Evolutionary conservation across 2,329 filamentous ascomycete genomes (phyloP).

Genomic region (Aspergillus intermedius): DNA sequence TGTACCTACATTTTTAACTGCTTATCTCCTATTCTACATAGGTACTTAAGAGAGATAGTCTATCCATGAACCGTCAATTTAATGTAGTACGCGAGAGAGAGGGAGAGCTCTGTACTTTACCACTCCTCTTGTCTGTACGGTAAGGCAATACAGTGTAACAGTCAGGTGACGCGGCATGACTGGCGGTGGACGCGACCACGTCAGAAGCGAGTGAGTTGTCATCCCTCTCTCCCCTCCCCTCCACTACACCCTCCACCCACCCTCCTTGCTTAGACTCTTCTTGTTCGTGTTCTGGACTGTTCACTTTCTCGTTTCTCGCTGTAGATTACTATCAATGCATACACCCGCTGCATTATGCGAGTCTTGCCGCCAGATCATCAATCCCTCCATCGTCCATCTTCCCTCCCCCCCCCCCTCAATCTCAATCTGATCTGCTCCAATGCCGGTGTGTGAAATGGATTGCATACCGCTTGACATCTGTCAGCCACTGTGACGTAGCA

Average conservation of each 20-base stretch:
- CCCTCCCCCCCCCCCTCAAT: no score
- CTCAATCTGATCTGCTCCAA: no score
- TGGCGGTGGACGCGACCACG: slow-evolving; percentile 18
- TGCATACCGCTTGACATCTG: no score
- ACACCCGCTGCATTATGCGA: background rate
- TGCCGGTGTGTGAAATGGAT: no score
- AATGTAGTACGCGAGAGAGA: background rate
- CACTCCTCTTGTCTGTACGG: background rate
- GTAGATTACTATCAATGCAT: background rate
- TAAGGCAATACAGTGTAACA: background rate
- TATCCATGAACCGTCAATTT: no score
- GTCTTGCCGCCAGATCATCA: background rate
- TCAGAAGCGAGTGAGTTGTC: slow-evolving; percentile 3
- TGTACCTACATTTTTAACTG: no score
- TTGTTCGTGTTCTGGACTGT: no score
- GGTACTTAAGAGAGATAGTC: no score
- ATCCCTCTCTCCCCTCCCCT: background rate
- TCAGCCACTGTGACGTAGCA: no score
- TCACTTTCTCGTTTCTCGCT: no score
- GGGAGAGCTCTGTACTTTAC: background rate
- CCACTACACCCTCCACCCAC: background rate
- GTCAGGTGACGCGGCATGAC: slow-evolving; percentile 10
- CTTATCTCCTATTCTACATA: background rate
- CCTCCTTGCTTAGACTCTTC: background rate
- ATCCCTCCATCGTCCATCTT: background rate